These are phyloP conservation scores for Tetracladium marchalianum DNA, from an alignment of 495 filamentous ascomycete genomes.

Conservation along the genomic window DNA sequence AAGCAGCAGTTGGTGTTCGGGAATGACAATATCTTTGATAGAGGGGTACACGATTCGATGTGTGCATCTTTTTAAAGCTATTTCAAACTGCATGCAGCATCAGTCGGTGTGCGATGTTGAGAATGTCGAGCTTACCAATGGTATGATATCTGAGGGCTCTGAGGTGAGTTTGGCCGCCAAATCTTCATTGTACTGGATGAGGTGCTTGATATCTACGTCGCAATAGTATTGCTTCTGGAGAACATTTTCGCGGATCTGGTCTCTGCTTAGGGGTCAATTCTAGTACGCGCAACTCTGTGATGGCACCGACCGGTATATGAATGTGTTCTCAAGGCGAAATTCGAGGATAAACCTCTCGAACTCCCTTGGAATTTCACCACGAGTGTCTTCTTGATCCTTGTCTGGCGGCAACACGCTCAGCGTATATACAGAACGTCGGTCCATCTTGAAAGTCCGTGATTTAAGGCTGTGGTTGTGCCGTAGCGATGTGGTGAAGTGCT, in stretches of 20 bases:
- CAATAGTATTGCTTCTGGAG: slow-evolving; percentile 92
- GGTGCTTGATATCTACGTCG: slow-evolving; percentile 91
- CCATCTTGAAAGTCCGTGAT: slow-evolving; percentile 43
- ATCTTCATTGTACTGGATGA: slow-evolving; percentile 96
- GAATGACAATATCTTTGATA: slow-evolving; percentile 57
- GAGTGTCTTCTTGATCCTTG: slow-evolving; percentile 41
- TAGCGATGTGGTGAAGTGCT: not conserved
- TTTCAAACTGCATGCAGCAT: slow-evolving; percentile 68
- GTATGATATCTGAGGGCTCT: slow-evolving; percentile 88
- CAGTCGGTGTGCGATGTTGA: not conserved
- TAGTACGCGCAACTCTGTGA: not conserved
- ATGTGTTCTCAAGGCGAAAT: slow-evolving; percentile 91
- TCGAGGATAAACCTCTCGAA: slow-evolving; percentile 83
- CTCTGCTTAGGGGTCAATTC: slow-evolving; percentile 43
- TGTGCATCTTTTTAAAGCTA: slow-evolving; percentile 80
- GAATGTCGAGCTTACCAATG: slow-evolving; percentile 49
- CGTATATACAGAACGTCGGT: slow-evolving; percentile 77
- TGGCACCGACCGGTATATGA: slow-evolving; percentile 74
- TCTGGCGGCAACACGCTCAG: slow-evolving; percentile 67
- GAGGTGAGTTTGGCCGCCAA: slow-evolving; percentile 83
- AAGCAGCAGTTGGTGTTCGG: slow-evolving; percentile 90
- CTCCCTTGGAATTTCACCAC: slow-evolving; percentile 47
- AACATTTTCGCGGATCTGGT: slow-evolving; percentile 93
- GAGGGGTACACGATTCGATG: slow-evolving; percentile 78
- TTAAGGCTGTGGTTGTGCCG: not conserved